These are phyloP conservation scores for Xylogone sp. DNA, from an alignment of 2,329 filamentous ascomycete genomes.

Conservation along the genomic window DNA sequence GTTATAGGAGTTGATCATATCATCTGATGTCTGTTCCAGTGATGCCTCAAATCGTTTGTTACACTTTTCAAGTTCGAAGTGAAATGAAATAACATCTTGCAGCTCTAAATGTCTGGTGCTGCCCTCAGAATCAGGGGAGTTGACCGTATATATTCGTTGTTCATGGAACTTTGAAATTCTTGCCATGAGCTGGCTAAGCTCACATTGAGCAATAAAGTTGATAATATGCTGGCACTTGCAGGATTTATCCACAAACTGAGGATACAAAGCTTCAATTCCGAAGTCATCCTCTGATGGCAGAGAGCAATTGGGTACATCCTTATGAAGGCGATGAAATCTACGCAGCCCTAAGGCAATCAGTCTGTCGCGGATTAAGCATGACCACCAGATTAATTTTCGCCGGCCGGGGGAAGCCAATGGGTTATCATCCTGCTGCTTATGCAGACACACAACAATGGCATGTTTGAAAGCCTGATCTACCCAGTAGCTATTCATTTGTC, in stretches of 20 bases:
- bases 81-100: conserved; percentile 4
- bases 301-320: not conserved
- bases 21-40: not conserved
- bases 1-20: conserved; percentile 2
- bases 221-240: conserved; percentile 1
- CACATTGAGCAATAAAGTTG: conserved; percentile 4
- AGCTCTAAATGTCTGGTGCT: not conserved
- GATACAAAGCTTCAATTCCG: conserved; percentile 1
- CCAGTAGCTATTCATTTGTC: conserved; percentile 5
- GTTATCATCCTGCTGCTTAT: not conserved
- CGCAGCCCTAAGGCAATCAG: conserved; percentile 4
- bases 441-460: conserved; percentile 1
- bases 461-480: conserved; percentile 5
- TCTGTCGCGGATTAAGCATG: conserved; percentile 2
- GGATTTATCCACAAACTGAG: conserved; percentile 1
- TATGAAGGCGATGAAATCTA: conserved; percentile 3
- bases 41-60: conserved; percentile 2
- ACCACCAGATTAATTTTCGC: conserved; percentile 5
- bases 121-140: not conserved
- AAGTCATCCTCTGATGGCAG: conserved; percentile 1
- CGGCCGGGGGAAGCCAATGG: conserved; percentile 1
- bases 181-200: conserved; percentile 5
- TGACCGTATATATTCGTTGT: conserved; percentile 1
- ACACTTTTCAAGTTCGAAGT: not conserved
- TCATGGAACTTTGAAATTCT: conserved; percentile 4